phyloP scores from a whole-genome alignment of 1,139 yeast species.

The Candida buenavistaensis region DNA sequence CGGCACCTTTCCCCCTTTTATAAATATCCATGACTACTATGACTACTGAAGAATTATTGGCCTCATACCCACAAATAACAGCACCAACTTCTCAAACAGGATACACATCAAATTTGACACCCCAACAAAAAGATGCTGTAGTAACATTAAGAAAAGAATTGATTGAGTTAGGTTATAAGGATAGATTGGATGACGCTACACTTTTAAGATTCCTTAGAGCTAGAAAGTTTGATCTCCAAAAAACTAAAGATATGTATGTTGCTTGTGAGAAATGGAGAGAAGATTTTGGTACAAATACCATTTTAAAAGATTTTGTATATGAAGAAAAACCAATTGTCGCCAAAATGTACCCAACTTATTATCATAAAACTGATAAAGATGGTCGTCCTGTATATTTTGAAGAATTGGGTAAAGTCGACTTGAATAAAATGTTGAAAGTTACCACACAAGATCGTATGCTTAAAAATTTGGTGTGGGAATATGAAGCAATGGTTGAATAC shows the following conservation, averaged over 20 bases:
- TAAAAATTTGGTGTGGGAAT: constrained; percentile 95
- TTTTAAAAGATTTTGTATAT: constrained; percentile 83
- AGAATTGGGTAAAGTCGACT: constrained; percentile 88
- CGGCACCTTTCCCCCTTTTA: background rate
- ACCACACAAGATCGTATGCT: constrained; percentile 97
- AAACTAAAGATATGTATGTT: constrained; percentile 79
- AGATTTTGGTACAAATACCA: constrained; percentile 83
- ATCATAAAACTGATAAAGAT: constrained; percentile 94
- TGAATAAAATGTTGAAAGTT: constrained; percentile 87
- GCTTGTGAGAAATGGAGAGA: constrained; percentile 92
- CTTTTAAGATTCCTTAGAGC: constrained; percentile 91
- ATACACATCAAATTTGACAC: constrained; percentile 76
- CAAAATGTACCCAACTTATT: constrained; percentile 89
- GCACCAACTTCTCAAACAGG: constrained; percentile 68
- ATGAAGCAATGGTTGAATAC: constrained; percentile 80
- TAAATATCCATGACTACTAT: background rate
- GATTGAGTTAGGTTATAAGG: constrained; percentile 61
- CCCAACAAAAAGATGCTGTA: constrained; percentile 62
- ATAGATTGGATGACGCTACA: constrained; percentile 86
- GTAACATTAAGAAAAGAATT: constrained; percentile 59
- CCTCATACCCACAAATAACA: constrained; percentile 67
- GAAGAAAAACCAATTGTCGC: constrained; percentile 90
- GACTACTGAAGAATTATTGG: constrained; percentile 26
- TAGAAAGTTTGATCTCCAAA: constrained; percentile 82
- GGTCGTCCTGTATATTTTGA: constrained; percentile 96